Evolutionary conservation across 345 rosid genomes (phyloP).

Genomic region (Luvunga scandens): DNA sequence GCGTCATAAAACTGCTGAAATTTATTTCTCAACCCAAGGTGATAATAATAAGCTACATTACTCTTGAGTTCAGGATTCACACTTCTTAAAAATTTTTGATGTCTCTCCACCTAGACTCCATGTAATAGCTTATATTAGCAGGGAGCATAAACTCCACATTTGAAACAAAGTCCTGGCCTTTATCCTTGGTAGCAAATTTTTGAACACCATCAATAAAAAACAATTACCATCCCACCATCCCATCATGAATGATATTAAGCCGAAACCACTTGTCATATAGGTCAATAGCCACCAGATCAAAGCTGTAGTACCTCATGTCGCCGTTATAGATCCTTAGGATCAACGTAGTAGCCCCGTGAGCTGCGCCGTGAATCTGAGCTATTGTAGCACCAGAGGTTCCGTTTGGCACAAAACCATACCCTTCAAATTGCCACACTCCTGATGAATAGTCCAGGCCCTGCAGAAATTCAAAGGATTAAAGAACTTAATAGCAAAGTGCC

Average conservation of each 20-base stretch:
- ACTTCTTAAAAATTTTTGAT: constrained; percentile 29
- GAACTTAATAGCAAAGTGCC: background rate
- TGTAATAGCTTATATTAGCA: constrained; percentile 23
- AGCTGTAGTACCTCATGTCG: constrained; percentile 29
- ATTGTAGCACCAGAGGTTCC: constrained; percentile 39
- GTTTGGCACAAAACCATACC: constrained; percentile 37
- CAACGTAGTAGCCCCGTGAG: constrained; percentile 26
- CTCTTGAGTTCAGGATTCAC: background rate
- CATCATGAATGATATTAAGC: constrained; percentile 35
- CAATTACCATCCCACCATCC: constrained; percentile 27
- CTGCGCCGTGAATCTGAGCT: constrained; percentile 34
- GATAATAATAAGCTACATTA: background rate
- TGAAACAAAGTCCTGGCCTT: constrained; percentile 28
- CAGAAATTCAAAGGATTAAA: background rate
- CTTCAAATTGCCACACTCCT: constrained; percentile 48
- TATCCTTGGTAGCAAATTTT: constrained; percentile 7
- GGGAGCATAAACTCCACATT: constrained; percentile 35
- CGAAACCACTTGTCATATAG: constrained; percentile 43
- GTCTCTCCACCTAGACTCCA: constrained; percentile 41
- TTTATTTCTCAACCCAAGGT: background rate
- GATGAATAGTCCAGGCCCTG: constrained; percentile 39
- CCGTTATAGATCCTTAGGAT: constrained; percentile 35
- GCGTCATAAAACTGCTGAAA: background rate
- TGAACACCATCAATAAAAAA: constrained; percentile 23
- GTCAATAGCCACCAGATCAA: constrained; percentile 4